Evolutionary conservation across 352 stramenopile species (phyloP).

Genomic region (Phytopythium litorale): DNA sequence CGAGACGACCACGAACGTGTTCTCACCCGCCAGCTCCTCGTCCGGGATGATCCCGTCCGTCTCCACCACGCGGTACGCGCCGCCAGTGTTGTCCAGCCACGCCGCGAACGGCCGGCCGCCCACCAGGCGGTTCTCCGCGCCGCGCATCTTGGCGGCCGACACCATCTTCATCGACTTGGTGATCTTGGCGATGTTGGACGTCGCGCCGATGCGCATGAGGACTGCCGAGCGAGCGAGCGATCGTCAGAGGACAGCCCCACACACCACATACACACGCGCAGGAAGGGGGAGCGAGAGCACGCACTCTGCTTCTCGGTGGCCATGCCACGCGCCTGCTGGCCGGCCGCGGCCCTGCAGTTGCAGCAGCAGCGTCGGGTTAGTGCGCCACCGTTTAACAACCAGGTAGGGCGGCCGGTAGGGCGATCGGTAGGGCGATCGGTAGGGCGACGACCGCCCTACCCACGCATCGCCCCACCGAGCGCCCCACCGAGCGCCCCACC

Average conservation of each 20-base stretch:
- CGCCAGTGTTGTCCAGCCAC: constrained; percentile 81
- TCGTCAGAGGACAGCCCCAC: constrained; percentile 2
- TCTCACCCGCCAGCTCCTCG: constrained; percentile 85
- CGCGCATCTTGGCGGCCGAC: constrained; percentile 98
- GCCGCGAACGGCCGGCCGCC: constrained; percentile 80
- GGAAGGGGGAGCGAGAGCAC: constrained; percentile 13
- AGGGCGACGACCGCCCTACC: not conserved
- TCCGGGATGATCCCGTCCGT: constrained; percentile 78
- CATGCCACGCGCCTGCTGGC: constrained; percentile 92
- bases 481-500: not conserved
- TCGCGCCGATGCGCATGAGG: constrained; percentile 97
- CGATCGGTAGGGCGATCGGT: not conserved
- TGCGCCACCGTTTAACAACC: constrained; percentile 8
- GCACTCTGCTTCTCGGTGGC: constrained; percentile 98
- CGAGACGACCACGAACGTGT: constrained; percentile 94
- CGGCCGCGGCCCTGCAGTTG: constrained; percentile 47
- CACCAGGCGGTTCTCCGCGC: constrained; percentile 91
- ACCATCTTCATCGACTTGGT: constrained; percentile 99
- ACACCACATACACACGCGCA: not conserved
- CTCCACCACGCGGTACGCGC: constrained; percentile 79
- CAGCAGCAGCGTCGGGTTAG: constrained; percentile 1
- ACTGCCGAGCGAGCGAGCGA: constrained; percentile 14
- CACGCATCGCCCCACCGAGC: not conserved
- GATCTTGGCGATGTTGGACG: constrained; percentile 99
- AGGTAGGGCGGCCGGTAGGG: not conserved